phyloP scores from a whole-genome alignment of 2,329 filamentous ascomycete genomes.

The Ophiostoma sp. region DNA sequence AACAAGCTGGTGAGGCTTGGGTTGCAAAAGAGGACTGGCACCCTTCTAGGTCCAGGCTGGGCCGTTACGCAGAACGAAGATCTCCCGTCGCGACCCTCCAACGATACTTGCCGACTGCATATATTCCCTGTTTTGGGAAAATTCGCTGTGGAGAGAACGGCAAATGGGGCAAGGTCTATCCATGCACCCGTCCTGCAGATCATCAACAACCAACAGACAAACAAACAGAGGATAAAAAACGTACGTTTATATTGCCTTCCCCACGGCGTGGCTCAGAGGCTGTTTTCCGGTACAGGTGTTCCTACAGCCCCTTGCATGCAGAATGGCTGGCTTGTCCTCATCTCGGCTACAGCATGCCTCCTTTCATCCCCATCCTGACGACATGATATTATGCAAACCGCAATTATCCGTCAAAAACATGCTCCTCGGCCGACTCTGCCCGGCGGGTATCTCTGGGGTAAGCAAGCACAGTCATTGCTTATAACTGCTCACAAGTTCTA shows the following conservation, averaged over 20 bases:
- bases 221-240: background rate
- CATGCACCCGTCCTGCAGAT: constrained; percentile 10
- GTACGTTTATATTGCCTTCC: background rate
- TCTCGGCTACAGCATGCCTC: background rate
- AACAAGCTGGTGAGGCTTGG: background rate
- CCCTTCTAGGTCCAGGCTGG: background rate
- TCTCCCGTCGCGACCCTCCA: background rate
- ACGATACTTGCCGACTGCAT: background rate
- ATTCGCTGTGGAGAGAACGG: background rate
- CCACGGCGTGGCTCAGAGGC: background rate
- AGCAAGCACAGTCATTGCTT: background rate
- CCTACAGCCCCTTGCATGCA: background rate
- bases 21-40: background rate
- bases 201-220: background rate
- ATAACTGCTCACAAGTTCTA: background rate
- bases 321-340: background rate
- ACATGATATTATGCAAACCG: background rate
- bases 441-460: background rate
- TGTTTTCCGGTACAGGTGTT: background rate
- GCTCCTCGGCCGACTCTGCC: background rate
- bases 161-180: background rate
- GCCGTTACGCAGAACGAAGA: background rate
- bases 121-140: background rate
- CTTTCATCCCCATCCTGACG: background rate
- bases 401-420: background rate